A percentile compares a stretch with the other conserved stretches of the same genome.
These are phyloP conservation scores for Galerina sulciceps DNA, from an alignment of 768 basidiomycete genomes.

Conservation along the genomic window DNA sequence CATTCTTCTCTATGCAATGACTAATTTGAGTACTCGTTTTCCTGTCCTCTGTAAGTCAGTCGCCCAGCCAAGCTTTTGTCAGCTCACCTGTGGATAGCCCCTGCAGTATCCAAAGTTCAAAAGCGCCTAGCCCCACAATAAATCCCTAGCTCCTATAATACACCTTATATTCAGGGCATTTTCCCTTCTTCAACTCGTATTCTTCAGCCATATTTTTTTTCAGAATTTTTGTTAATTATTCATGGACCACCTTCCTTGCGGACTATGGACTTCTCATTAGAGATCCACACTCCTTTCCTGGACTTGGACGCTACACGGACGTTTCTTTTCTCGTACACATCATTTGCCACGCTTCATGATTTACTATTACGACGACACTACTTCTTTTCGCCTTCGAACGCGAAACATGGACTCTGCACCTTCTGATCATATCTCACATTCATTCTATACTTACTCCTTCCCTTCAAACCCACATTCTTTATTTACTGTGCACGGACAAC, in stretches of 20 bases:
- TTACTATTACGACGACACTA: constrained; percentile 12
- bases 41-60: constrained; percentile 54
- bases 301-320: constrained; percentile 26
- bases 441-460: constrained; percentile 7
- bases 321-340: constrained; percentile 10
- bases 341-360: constrained; percentile 9
- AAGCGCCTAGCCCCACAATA: constrained; percentile 37
- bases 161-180: constrained; percentile 10
- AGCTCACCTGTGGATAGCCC: constrained; percentile 26
- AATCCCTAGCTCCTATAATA: constrained; percentile 4
- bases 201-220: constrained; percentile 1
- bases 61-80: neutral
- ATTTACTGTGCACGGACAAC: constrained; percentile 1
- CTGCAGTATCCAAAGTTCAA: constrained; percentile 44
- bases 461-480: constrained; percentile 3
- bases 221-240: constrained; percentile 9
- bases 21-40: constrained; percentile 59
- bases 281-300: constrained; percentile 14
- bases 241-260: constrained; percentile 19
- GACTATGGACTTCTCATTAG: constrained; percentile 19
- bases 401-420: constrained; percentile 31
- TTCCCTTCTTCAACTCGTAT: constrained; percentile 1
- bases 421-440: constrained; percentile 6
- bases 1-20: constrained; percentile 67
- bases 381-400: constrained; percentile 16